Evolutionary conservation across 371 early-diverging fungal species (phyloP).

Genomic region (Circinella minor): DNA sequence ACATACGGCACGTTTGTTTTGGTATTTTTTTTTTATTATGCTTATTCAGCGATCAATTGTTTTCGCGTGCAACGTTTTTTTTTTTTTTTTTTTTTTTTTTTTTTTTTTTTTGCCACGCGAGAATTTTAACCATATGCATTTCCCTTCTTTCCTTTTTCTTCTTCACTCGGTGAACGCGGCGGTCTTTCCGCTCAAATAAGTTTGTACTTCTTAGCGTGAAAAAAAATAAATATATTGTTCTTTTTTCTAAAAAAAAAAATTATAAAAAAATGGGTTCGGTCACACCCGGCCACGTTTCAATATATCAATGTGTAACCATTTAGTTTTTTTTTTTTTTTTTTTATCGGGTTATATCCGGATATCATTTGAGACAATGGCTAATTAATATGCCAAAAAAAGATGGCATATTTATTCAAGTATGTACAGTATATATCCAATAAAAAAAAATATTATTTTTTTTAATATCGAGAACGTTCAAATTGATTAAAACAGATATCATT

Average conservation of each 20-base stretch:
- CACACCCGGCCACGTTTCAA: slow-evolving; percentile 8
- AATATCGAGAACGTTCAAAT: too few species aligned
- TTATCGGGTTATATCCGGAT: not conserved
- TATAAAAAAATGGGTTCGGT: not conserved
- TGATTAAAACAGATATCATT: too few species aligned
- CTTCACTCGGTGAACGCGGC: not conserved
- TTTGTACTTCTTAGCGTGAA: too few species aligned
- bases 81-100: too few species aligned
- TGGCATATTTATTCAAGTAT: too few species aligned
- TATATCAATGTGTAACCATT: too few species aligned
- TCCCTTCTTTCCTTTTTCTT: not conserved
- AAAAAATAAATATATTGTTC: not conserved
- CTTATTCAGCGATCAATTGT: slow-evolving; percentile 9
- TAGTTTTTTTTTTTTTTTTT: not conserved
- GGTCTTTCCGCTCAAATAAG: slow-evolving; percentile 3
- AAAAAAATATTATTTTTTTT: too few species aligned
- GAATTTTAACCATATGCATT: not conserved
- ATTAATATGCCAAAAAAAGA: slow-evolving; percentile 4
- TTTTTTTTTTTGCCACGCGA: slow-evolving; percentile 10
- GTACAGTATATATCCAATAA: too few species aligned
- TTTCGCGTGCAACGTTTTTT: not conserved
- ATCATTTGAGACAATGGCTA: not conserved
- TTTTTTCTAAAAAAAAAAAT: not conserved
- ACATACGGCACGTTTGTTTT: not conserved
- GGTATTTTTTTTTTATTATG: not conserved